Percentiles rank a stretch among this genome's conserved stretches.
Evolutionary conservation across 129 eudicot species (phyloP).

Genomic region (Pittosporum tobira): DNA sequence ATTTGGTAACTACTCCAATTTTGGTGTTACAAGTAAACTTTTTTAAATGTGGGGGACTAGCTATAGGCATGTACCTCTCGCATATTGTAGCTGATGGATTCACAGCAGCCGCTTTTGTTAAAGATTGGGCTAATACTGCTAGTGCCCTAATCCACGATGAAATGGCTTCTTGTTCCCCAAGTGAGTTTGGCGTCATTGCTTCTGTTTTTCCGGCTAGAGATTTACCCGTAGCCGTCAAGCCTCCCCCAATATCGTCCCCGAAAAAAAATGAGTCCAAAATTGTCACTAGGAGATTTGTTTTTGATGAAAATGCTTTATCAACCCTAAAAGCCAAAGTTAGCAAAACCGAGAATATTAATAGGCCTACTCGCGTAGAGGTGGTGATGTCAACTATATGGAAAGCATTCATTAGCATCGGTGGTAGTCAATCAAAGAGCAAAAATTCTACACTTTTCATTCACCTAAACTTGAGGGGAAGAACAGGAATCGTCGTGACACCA

Average conservation of each 20-base stretch:
- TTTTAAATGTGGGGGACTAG: slow-evolving; percentile 25
- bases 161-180: background rate
- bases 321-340: background rate
- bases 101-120: background rate
- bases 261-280: background rate
- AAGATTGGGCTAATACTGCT: background rate
- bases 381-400: slow-evolving; percentile 3
- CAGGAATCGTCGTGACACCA: background rate
- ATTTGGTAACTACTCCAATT: background rate
- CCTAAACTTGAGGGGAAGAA: slow-evolving; percentile 1
- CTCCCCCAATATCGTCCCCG: background rate
- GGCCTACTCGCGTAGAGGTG: slow-evolving; percentile 9
- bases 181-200: background rate
- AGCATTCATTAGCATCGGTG: background rate
- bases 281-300: slow-evolving; percentile 5
- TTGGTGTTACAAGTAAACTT: slow-evolving; percentile 12
- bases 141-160: background rate
- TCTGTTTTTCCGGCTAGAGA: background rate
- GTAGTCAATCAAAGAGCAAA: background rate
- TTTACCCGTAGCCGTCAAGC: background rate
- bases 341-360: background rate
- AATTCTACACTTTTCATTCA: background rate
- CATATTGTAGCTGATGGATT: slow-evolving; percentile 13
- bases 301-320: slow-evolving; percentile 1
- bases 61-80: slow-evolving; percentile 2